Base-by-base conservation (phyloP, 305 asterid species). In the Ilex paraguariensis region DNA sequence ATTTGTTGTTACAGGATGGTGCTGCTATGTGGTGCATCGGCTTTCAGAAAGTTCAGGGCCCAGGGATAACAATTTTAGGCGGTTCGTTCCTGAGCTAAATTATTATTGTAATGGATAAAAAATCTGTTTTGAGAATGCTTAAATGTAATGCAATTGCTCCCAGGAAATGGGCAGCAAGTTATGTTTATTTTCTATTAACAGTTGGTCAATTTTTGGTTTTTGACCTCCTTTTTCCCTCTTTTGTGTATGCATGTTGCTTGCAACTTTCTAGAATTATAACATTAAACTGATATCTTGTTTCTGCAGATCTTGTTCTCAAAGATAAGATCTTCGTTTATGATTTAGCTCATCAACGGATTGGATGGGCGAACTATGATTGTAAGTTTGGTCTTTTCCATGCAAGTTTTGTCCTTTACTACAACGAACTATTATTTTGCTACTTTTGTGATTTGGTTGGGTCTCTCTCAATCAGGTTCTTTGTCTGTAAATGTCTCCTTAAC, bases 301-400 rank as follows among this genome's bases (percentile, higher is more conserved):
- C 31, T 56, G 71, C 78, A 83, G 90, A 83, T 69, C 79, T 78
- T 45, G 83, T 88, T 66, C 73, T 84, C 54, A 91, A 88, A 77
- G 96, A 88, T 61, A 91, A 86, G 81, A 84, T 88, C 15, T 80
- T 91, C 62, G 89, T 86, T 13, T 88, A 86, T 73, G 98, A 91
- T 77, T 71, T 91, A 70, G 87, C 79, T 59, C 84, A 72, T 0
- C 91, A 82, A 39, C 78, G 90, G 73, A 72, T 91, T 58, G 98
- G 98, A 69, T 91, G 98, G 98, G 80, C 86, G 15, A 84, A 88
- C 60, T 86, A 81, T 51, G 92, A 93, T 66, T 93, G 97, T 90
- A 73, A 87, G 96, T 77, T 9, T 30, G 14, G 17, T 39, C 11
- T 42, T 6, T 63, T 17, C 28, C 42, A 6, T 57, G 55, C 69